Percentiles rank a stretch among this genome's conserved stretches.
Evolutionary conservation across 2,329 filamentous ascomycete genomes (phyloP).

Genomic region (Aureobasidium sp.): DNA sequence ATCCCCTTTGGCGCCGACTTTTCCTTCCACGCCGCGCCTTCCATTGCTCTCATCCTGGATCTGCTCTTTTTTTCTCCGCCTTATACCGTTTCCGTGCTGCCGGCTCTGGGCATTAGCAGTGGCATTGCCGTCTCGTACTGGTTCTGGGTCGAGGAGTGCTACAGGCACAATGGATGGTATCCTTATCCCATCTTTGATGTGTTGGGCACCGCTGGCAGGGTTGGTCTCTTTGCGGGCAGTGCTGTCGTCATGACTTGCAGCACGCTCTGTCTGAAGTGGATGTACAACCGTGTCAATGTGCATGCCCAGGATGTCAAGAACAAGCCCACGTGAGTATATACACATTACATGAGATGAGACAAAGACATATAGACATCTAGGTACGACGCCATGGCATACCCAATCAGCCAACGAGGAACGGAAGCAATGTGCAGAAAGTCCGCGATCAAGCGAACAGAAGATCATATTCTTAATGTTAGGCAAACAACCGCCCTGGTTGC

Average conservation of each 20-base stretch:
- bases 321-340: constrained; percentile 4
- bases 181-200: constrained; percentile 79
- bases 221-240: constrained; percentile 54
- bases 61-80: constrained; percentile 64
- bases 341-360: not conserved
- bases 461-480: constrained; percentile 6
- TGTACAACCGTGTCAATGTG: constrained; percentile 63
- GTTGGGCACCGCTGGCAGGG: constrained; percentile 58
- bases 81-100: constrained; percentile 58
- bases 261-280: constrained; percentile 60
- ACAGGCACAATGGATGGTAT: constrained; percentile 62
- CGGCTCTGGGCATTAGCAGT: constrained; percentile 52
- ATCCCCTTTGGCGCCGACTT: constrained; percentile 49
- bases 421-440: not conserved
- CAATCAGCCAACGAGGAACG: not conserved
- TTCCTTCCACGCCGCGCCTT: constrained; percentile 60
- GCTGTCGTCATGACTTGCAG: constrained; percentile 65
- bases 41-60: constrained; percentile 58
- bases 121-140: constrained; percentile 61
- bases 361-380: not conserved
- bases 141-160: constrained; percentile 71
- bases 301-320: constrained; percentile 18
- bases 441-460: not conserved
- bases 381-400: not conserved
- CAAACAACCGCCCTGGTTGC: not conserved